Evolutionary conservation across 768 basidiomycete species (phyloP), one percentile per base, ranked within the genome.

Genomic region (Kwoniella sp.): DNA sequence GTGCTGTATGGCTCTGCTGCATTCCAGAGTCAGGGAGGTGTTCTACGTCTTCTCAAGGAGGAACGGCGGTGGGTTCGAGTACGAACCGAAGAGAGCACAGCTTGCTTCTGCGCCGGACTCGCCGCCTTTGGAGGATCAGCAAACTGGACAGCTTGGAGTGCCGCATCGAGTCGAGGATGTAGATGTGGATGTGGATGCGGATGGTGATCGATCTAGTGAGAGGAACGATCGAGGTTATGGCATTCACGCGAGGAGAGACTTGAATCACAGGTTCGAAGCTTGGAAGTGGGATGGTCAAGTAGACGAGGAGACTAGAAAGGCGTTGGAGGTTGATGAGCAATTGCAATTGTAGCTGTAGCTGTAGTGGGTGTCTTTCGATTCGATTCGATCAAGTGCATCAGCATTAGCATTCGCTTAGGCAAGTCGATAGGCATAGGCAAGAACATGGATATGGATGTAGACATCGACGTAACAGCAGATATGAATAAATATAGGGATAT

Each of bases 1-100:
- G 92, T 99, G 96, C 79, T 87, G 88, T 73, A 99, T 99, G 96
- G 92, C 93, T 1, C 82, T 98, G 23, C 82, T 96, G 5, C 96
- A 99, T 81, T 93, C 91, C 0, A 87, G 96, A n/a, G 92, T 97
- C 61, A 89, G 90, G 72, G 88, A 93, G 66, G 85, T 98, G 5
- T 85, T 81, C 55, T 83, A 81, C 75, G 76, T 97, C 34, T 76
- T 86, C 26, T 86, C 89, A 0, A 91, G 90, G 87, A 81, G 84
- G 0, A 82, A 84, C 58, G 93, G 92, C 0, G 95, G 96, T 28
- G 95, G 94, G 0, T 91, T 76, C 87, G 93, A 13, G 86, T 45
- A 45, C 20, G 41, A 45, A 17, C 41, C 41, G 4, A 91, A 11
- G 51, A 52, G 51, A 22, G 51, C 25, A 12, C 51, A 25, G 51